Evolutionary conservation across 192 early-diverging fungal species (phyloP), one percentile per base, ranked within the genome.

Genomic region (Mortierella antarctica): DNA sequence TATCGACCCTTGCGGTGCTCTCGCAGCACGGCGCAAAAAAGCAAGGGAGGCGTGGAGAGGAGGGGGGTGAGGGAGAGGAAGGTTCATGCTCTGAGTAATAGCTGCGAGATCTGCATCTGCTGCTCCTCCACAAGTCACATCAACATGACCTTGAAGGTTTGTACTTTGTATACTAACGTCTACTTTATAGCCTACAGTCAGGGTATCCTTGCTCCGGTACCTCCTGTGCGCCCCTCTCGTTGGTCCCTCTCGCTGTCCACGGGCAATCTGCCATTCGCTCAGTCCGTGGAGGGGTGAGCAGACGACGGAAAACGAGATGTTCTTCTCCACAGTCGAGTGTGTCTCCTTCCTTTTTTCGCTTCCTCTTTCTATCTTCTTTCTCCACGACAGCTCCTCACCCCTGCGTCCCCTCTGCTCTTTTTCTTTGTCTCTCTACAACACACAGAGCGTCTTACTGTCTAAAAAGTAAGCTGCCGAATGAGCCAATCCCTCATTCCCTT

Each of bases 351-450:
- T 46, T 49, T 52, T 21, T 42, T 65, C 53, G 23, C 18, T 42
- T 20, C n/a, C 23, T 57, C 62, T 0, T 21, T 60, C 42, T 39
- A 0, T 45, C n/a, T 61, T 17, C 20, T 40, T 56, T 49, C 49
- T 54, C 5, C 15, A 45, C 13, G 9, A 6, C 31, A 31, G 31
- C 31, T 31, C 31, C 31, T 31, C 46, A 59, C 13, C 40, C 70
- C 13, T 57, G 23, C 48, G 17, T 23, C 39, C n/a, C 48, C 48
- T 56, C 42, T 17, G 17, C 41, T 20, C 23, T 62, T 11, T 64
- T 42, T 56, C 52, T 39, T 64, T 71, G n/a, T 20, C 54, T 48
- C 41, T 70, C 39, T 23, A 48, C 39, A 67, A 12, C 13, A 15
- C 12, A 40, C 46, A 42, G 11, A 39, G 39, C 55, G 4, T 12